phyloP scores from a whole-genome alignment of 2,329 filamentous ascomycete species.

The Raffaelea arxii region DNA sequence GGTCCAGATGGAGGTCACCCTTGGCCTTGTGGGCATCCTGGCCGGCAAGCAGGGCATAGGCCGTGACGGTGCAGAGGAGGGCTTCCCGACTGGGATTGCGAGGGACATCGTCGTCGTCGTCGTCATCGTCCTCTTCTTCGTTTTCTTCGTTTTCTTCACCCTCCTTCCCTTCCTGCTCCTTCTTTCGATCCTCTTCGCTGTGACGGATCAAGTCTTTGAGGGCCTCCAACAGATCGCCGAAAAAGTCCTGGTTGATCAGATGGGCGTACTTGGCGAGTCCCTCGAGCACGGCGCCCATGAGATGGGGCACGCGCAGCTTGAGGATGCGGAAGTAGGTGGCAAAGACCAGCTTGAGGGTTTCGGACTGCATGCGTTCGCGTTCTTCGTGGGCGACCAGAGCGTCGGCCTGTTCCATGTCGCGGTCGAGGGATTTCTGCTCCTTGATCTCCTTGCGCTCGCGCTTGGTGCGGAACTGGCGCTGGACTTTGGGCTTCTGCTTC shows the following conservation, averaged over 20 bases:
- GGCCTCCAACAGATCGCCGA: slow-evolving; percentile 89
- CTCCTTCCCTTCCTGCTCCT: slow-evolving; percentile 33
- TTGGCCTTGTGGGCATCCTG: slow-evolving; percentile 86
- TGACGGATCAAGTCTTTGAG: slow-evolving; percentile 84
- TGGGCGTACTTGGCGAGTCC: slow-evolving; percentile 90
- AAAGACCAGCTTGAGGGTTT: slow-evolving; percentile 93
- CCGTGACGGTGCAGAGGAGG: slow-evolving; percentile 89
- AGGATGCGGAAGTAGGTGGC: slow-evolving; percentile 90
- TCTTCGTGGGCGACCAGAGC: slow-evolving; percentile 88
- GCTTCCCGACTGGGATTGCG: slow-evolving; percentile 78
- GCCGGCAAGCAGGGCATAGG: slow-evolving; percentile 89
- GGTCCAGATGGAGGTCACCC: slow-evolving; percentile 72
- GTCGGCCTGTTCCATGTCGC: slow-evolving; percentile 88
- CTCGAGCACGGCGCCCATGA: slow-evolving; percentile 97
- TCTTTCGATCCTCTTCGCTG: slow-evolving; percentile 51
- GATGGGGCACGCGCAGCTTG: slow-evolving; percentile 66
- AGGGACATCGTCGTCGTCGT: slow-evolving; percentile 36
- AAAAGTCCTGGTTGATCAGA: slow-evolving; percentile 98
- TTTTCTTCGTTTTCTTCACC: slow-evolving; percentile 36
- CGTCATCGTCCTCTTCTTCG: slow-evolving; percentile 31
- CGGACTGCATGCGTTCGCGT: slow-evolving; percentile 84
- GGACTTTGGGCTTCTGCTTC: slow-evolving; percentile 57
- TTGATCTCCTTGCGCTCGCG: slow-evolving; percentile 71
- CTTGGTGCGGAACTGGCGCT: slow-evolving; percentile 84
- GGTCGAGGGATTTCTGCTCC: slow-evolving; percentile 79